These are phyloP conservation scores for Cadophora sp. DNA, from an alignment of 2,329 filamentous ascomycete species.

Conservation along the genomic window DNA sequence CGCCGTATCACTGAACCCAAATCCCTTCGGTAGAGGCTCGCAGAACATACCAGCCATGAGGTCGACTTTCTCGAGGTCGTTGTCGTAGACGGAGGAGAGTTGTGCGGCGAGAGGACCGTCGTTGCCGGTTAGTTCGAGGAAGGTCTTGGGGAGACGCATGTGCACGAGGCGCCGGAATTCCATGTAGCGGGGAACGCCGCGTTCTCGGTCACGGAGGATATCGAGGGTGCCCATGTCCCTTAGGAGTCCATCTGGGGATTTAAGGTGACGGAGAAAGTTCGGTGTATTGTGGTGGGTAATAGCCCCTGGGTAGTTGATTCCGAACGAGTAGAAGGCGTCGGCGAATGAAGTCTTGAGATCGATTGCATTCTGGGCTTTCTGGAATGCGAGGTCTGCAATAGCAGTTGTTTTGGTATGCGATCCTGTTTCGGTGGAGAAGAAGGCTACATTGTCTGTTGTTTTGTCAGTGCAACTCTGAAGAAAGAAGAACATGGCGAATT, in stretches of 20 bases:
- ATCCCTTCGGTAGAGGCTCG: slow-evolving; percentile 31
- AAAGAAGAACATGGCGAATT: not conserved
- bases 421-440: slow-evolving; percentile 26
- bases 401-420: slow-evolving; percentile 22
- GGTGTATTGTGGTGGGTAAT: slow-evolving; percentile 30
- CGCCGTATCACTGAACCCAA: slow-evolving; percentile 32
- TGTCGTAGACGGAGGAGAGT: slow-evolving; percentile 18
- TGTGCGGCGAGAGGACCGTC: slow-evolving; percentile 21
- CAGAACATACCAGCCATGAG: slow-evolving; percentile 26
- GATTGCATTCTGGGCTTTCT: slow-evolving; percentile 27
- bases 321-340: slow-evolving; percentile 31
- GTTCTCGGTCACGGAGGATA: slow-evolving; percentile 30
- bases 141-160: slow-evolving; percentile 27
- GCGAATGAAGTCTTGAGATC: slow-evolving; percentile 20
- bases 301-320: slow-evolving; percentile 32
- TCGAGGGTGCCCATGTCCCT: slow-evolving; percentile 27
- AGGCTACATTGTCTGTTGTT: slow-evolving; percentile 28
- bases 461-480: not conserved
- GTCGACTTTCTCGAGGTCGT: slow-evolving; percentile 31
- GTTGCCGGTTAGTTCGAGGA: slow-evolving; percentile 28
- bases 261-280: slow-evolving; percentile 26
- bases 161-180: slow-evolving; percentile 29
- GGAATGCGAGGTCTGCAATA: slow-evolving; percentile 24
- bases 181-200: slow-evolving; percentile 29
- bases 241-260: slow-evolving; percentile 20